Evolutionary conservation across 768 basidiomycete species (phyloP).

Genomic region (Melanogaster broomeanus): DNA sequence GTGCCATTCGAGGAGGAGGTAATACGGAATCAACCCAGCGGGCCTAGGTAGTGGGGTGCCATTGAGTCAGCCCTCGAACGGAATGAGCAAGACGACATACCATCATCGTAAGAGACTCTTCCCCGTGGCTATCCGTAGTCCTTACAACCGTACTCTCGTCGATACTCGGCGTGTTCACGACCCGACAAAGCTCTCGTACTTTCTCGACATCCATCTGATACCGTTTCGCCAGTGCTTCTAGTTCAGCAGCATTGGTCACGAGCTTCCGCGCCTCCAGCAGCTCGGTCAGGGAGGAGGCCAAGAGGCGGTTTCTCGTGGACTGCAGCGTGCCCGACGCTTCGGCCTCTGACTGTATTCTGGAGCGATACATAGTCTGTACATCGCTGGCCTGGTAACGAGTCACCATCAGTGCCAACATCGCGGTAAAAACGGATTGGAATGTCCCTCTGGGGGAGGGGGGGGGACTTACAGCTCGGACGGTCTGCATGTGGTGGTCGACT

Average conservation of each 20-base stretch:
- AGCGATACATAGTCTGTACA: conserved; percentile 49
- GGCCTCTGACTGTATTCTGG: conserved; percentile 55
- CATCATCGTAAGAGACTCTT: conserved; percentile 51
- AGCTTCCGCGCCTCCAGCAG: conserved; percentile 67
- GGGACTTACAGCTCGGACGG: conserved; percentile 51
- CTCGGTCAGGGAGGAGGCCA: conserved; percentile 51
- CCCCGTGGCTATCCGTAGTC: conserved; percentile 53
- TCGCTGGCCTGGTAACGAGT: conserved; percentile 30
- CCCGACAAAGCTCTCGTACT: conserved; percentile 52
- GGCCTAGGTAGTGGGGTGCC: conserved; percentile 16
- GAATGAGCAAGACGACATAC: conserved; percentile 35
- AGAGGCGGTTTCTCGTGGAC: conserved; percentile 52
- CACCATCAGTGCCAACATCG: too few relatives aligned
- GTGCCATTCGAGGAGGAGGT: not conserved
- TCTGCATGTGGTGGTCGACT: conserved; percentile 65
- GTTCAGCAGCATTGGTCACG: conserved; percentile 38
- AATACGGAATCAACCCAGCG: conserved; percentile 29
- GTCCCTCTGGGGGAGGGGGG: too few relatives aligned
- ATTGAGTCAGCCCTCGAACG: not conserved
- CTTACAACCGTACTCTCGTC: conserved; percentile 45
- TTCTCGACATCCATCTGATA: conserved; percentile 56
- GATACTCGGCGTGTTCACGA: conserved; percentile 68
- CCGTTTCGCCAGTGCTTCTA: conserved; percentile 51
- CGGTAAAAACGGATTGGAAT: too few relatives aligned
- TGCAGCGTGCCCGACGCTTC: conserved; percentile 45